Evolutionary conservation across 768 basidiomycete species (phyloP).

Genomic region (Lactarius pseudohatsudake): DNA sequence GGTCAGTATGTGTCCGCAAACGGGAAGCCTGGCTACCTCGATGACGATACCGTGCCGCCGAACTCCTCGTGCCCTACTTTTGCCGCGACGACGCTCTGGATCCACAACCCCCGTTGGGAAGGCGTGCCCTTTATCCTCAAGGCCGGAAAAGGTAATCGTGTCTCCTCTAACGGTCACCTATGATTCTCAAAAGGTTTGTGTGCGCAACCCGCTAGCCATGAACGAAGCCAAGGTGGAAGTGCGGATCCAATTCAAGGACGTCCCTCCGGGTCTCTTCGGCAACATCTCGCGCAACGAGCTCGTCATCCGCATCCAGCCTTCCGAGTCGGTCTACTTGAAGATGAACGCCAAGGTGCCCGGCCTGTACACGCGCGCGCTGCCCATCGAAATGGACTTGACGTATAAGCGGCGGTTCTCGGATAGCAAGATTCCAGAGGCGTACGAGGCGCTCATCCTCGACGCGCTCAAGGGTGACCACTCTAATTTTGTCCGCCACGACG

Average conservation of each 20-base stretch:
- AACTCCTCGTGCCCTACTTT: constrained; percentile 93
- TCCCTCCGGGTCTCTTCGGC: constrained; percentile 94
- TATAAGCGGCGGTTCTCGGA: constrained; percentile 96
- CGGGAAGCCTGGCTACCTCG: constrained; percentile 98
- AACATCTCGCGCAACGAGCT: constrained; percentile 96
- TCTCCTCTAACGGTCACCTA: constrained; percentile 2
- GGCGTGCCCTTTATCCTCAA: constrained; percentile 98
- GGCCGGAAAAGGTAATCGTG: constrained; percentile 85
- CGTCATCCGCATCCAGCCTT: constrained; percentile 95
- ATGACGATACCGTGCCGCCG: constrained; percentile 93
- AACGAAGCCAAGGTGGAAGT: constrained; percentile 99
- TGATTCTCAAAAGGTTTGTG: background rate
- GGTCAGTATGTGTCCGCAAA: constrained; percentile 90
- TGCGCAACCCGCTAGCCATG: constrained; percentile 51
- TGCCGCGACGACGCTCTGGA: constrained; percentile 86
- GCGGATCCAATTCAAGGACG: constrained; percentile 97
- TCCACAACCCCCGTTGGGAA: constrained; percentile 97
- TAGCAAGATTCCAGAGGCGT: constrained; percentile 91
- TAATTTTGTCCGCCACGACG: constrained; percentile 98
- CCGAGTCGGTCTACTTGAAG: constrained; percentile 96
- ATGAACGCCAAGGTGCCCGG: constrained; percentile 95
- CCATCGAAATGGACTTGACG: constrained; percentile 97
- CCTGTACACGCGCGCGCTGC: constrained; percentile 83
- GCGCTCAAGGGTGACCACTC: constrained; percentile 98
- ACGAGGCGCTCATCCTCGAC: constrained; percentile 93